Base-by-base conservation (phyloP, 371 early-diverging fungal genomes). In the Rhizopus microsporus region DNA sequence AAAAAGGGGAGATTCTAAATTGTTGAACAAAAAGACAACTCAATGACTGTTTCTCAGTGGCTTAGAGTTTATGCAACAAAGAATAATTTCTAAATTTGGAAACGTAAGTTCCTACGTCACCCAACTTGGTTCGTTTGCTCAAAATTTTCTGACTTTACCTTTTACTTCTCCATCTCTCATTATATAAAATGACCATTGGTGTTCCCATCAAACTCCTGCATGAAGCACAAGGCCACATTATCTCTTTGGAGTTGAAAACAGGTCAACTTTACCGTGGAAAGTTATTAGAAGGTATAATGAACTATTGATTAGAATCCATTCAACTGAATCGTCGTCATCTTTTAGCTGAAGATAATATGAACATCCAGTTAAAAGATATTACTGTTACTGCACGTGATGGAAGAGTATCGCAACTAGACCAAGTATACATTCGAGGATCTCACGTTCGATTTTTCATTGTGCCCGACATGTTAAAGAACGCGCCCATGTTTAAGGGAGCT, bases 271-370 rank as follows among this genome's bases (percentile, higher is more conserved):
- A 95, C 80, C 92, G 97, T 63, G 98, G 99, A 56, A 92, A 89
- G 62, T 87, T 99, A 39, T 80, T 91, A 49, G 96, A 97, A 74
- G 90, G 91, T 89, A 82, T 13, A 30, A 32, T 34, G 4, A 32
- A 39, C 5, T 16, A 9, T 50, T 15, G 7, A 34, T 50, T n/a
- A 34, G 5, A 8, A 34, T 34, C 4, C 8, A 34, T 30, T 47
- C 23, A 23, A 23, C 23, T 23, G 23, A 23, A 23, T 23, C 23
- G n/a, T 23, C 23, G n/a, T 33, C 12, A 17, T 34, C 12, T 16
- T 60, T 45, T 69, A 91, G 92, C 94, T 61, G 99, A 99, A 74
- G 99, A 99, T 77, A 97, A 94, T 78, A 97, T 99, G 98, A 99
- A 99, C 73, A 87, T 96, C 46, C 96, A 96, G 76, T 81, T 99